A percentile compares a stretch with the other conserved stretches of the same genome.
These are phyloP conservation scores for Teratosphaeriaceae sp. DNA, from an alignment of 2,329 filamentous ascomycete species.

Conservation along the genomic window DNA sequence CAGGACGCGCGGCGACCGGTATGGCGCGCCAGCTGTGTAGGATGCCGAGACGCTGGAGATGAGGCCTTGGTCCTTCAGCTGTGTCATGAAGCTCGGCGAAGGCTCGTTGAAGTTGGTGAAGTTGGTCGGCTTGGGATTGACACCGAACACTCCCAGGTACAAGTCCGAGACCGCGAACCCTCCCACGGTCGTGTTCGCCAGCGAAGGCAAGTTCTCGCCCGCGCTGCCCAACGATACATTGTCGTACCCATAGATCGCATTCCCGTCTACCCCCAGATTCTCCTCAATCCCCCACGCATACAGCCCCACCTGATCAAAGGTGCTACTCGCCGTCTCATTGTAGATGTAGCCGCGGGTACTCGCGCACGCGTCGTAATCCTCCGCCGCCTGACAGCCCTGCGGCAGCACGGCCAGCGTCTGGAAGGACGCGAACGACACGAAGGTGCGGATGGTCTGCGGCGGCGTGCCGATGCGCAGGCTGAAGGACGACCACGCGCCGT, in stretches of 20 bases:
- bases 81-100: constrained; percentile 47
- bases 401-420: constrained; percentile 64
- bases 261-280: constrained; percentile 48
- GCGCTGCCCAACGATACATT: constrained; percentile 35
- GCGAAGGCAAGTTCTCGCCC: constrained; percentile 34
- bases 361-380: constrained; percentile 39
- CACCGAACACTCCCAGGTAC: constrained; percentile 42
- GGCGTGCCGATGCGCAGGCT: constrained; percentile 52
- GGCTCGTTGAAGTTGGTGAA: constrained; percentile 46
- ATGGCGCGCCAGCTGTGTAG: constrained; percentile 69
- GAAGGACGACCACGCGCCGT: constrained; percentile 68
- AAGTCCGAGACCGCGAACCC: constrained; percentile 35
- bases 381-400: constrained; percentile 45
- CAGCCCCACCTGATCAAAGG: constrained; percentile 49
- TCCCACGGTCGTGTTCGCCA: constrained; percentile 38
- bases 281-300: constrained; percentile 53
- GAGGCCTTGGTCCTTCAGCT: constrained; percentile 49
- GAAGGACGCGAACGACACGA: constrained; percentile 61
- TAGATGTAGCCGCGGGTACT: constrained; percentile 55
- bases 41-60: constrained; percentile 70
- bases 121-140: constrained; percentile 45
- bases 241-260: constrained; percentile 58
- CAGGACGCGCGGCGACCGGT: constrained; percentile 41
- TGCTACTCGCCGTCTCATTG: constrained; percentile 46
- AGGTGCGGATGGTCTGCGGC: constrained; percentile 47